Percentiles rank a stretch among this genome's conserved stretches.
phyloP scores from a whole-genome alignment of 2,329 filamentous ascomycete genomes.

The Beauveria asiatica region DNA sequence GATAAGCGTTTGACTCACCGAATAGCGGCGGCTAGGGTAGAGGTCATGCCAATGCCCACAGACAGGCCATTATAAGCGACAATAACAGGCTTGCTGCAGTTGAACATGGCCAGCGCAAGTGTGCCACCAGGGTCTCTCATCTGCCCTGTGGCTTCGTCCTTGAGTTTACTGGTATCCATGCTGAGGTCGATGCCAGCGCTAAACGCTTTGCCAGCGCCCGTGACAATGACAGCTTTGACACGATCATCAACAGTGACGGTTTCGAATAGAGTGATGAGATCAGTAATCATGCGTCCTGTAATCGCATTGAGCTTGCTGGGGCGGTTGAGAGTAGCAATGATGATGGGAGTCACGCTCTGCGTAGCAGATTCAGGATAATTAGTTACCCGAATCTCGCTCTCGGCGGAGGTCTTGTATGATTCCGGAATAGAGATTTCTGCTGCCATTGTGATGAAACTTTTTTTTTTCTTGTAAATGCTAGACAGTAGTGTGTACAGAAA shows the following conservation, averaged over 20 bases:
- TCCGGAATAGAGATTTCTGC: background rate
- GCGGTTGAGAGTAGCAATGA: conserved; percentile 44
- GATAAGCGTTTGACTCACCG: background rate
- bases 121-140: conserved; percentile 28
- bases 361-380: conserved; percentile 1
- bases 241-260: conserved; percentile 49
- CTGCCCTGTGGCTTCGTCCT: background rate
- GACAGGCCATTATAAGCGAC: conserved; percentile 14
- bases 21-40: conserved; percentile 12
- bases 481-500: background rate
- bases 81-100: conserved; percentile 15
- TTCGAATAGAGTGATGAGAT: conserved; percentile 36
- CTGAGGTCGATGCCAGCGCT: conserved; percentile 54
- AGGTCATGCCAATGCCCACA: conserved; percentile 14
- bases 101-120: conserved; percentile 12
- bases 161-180: conserved; percentile 1
- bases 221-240: conserved; percentile 51
- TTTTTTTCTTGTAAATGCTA: background rate
- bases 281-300: conserved; percentile 32
- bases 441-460: background rate
- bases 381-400: conserved; percentile 3
- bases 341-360: conserved; percentile 22
- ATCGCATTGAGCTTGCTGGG: conserved; percentile 48
- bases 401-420: background rate
- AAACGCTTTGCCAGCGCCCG: conserved; percentile 52